Percentiles rank a stretch among this genome's conserved stretches.
phyloP scores from a whole-genome alignment of 495 filamentous ascomycete species.

The Penicillium goetzii region DNA sequence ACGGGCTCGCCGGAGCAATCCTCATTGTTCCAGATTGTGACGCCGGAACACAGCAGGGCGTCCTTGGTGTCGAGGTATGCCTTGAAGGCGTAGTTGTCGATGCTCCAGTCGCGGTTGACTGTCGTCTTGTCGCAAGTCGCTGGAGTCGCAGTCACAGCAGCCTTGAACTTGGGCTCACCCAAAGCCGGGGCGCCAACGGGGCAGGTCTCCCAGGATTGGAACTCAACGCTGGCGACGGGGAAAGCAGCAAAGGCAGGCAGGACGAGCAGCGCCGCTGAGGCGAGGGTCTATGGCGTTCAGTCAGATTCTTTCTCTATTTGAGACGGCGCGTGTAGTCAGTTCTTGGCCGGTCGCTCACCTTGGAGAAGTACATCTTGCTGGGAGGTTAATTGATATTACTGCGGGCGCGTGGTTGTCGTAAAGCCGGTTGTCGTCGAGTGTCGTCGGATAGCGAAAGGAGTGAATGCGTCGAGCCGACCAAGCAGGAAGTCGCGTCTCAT shows the following conservation, averaged over 20 bases:
- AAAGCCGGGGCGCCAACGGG: slow-evolving; percentile 19
- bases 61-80: slow-evolving; percentile 32
- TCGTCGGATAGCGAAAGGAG: background rate
- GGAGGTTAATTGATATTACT: slow-evolving; percentile 11
- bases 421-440: slow-evolving; percentile 9
- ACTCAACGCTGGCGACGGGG: slow-evolving; percentile 30
- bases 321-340: no score
- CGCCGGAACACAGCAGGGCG: slow-evolving; percentile 24
- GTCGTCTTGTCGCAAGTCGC: slow-evolving; percentile 31
- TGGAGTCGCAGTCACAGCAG: slow-evolving; percentile 20
- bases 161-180: slow-evolving; percentile 26
- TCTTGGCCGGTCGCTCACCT: slow-evolving; percentile 7
- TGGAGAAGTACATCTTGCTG: slow-evolving; percentile 26
- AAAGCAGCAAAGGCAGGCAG: slow-evolving; percentile 26
- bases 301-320: background rate
- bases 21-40: slow-evolving; percentile 32
- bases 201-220: slow-evolving; percentile 34
- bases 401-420: slow-evolving; percentile 9
- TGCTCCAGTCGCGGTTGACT: slow-evolving; percentile 32
- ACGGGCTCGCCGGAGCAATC: slow-evolving; percentile 26
- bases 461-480: background rate
- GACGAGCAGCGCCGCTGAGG: slow-evolving; percentile 26
- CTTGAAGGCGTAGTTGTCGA: slow-evolving; percentile 32
- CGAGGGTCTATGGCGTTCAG: slow-evolving; percentile 20
- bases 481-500: background rate